A percentile compares a stretch with the other conserved stretches of the same genome.
phyloP scores from a whole-genome alignment of 2,329 filamentous ascomycete species.

The Penicillium aurantiogriseum region DNA sequence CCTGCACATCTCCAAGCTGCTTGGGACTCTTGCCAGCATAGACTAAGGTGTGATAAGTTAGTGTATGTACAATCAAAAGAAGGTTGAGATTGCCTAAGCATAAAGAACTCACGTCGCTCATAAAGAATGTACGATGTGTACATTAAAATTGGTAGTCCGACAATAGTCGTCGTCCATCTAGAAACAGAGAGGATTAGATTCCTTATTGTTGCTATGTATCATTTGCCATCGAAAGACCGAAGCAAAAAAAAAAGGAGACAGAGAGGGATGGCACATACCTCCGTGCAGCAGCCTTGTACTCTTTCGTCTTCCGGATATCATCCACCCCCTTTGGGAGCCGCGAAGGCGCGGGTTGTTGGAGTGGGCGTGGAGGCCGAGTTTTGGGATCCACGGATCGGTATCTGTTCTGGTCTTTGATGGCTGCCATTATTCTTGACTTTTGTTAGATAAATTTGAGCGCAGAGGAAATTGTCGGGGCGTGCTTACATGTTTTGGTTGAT shows the following conservation, averaged over 20 bases:
- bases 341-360: conserved; percentile 10
- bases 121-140: conserved; percentile 35
- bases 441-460: not conserved
- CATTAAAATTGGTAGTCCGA: conserved; percentile 34
- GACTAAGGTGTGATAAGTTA: conserved; percentile 17
- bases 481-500: not conserved
- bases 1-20: conserved; percentile 4
- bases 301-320: conserved; percentile 43
- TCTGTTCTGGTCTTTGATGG: conserved; percentile 7
- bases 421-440: not conserved
- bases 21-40: conserved; percentile 27
- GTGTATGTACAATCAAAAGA: not conserved
- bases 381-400: conserved; percentile 18
- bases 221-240: not conserved
- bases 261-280: conserved; percentile 26
- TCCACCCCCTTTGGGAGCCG: conserved; percentile 9
- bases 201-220: not conserved
- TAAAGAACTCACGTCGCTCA: conserved; percentile 31
- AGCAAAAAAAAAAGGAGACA: not conserved
- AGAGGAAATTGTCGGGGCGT: not conserved
- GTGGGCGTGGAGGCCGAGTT: conserved; percentile 13
- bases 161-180: conserved; percentile 36
- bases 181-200: not conserved
- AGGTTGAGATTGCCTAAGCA: not conserved
- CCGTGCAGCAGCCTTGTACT: conserved; percentile 41